These are phyloP conservation scores for Aegilops bicornis DNA, from an alignment of 176 grass and related monocot genomes.

Conservation along the genomic window DNA sequence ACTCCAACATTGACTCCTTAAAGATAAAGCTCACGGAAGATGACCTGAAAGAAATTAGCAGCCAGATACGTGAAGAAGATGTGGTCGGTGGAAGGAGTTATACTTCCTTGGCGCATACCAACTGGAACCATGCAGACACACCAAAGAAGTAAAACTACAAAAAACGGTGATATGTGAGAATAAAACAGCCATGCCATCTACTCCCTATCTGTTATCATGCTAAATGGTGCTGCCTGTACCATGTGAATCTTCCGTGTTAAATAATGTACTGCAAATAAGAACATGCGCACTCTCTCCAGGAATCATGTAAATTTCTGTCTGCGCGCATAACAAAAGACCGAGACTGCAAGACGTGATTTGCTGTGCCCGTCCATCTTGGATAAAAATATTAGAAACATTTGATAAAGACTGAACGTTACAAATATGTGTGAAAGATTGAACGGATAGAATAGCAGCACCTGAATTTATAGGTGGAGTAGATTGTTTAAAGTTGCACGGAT, in stretches of 20 bases:
- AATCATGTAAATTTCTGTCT: background rate
- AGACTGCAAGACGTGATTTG: no score
- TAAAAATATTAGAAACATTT: background rate
- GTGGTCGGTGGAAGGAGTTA: conserved; percentile 52
- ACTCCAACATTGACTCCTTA: conserved; percentile 60
- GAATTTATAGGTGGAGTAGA: background rate
- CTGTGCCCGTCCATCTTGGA: background rate
- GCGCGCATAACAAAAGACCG: background rate
- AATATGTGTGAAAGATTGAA: background rate
- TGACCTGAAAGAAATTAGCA: conserved; percentile 57
- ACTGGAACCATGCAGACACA: conserved; percentile 58
- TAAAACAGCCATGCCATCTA: background rate
- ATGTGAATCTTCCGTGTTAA: background rate
- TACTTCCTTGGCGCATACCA: conserved; percentile 21
- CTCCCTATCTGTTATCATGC: background rate
- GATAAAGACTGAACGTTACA: background rate
- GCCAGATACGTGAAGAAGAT: conserved; percentile 48
- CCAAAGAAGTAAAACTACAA: conserved; percentile 31
- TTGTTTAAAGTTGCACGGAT: background rate
- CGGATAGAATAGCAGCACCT: background rate
- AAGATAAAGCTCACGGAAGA: conserved; percentile 55
- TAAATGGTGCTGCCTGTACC: background rate
- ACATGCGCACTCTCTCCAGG: background rate
- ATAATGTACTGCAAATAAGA: background rate
- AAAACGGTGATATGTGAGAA: background rate